Base-by-base conservation (phyloP, 306 rosid species). In the Quercus parvula region DNA sequence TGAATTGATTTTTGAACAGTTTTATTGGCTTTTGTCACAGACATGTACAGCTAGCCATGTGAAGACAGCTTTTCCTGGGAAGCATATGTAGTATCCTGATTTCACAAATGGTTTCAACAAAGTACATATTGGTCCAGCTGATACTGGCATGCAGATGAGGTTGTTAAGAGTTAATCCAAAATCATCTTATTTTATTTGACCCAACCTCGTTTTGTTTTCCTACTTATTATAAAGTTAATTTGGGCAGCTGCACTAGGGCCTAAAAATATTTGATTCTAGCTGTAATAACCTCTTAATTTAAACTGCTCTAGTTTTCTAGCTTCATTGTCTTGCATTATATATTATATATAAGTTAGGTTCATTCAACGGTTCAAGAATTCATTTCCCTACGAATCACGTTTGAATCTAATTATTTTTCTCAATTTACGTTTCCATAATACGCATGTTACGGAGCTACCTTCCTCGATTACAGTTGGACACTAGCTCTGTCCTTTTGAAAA, bases 101-200 rank as follows among this genome's bases (percentile, higher is more conserved):
- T 61, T 71, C 81, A 71, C 62, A 38, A 63, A 78, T 68, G 77
- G 77, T 33, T 76, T 66, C 64, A 82, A 79, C 77, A 56, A 75
- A 87, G 97, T 91, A 88, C 86, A 92, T 89, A 90, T 81, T 87
- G 83, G 88, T 75, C 80, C 83, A 85, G 87, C 85, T 82, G 89
- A 85, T 88, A 83, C 87, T 71, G 82, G 87, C 73, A 57, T 70
- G 83, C 79, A 75, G 85, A 73, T 77, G 72, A 76, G 87, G 24
- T 83, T 62, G 41, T 76, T 25, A 73, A 49, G 83, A 74, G 86
- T 87, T 83, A 8, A 79, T 82, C 86, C 80, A 77, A 85, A 87
- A 83, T 87, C 28, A 54, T 73, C 81, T 46, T 49, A 8, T 69
- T 80, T 78, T 78, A 76, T 83, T 68, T 86, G 81, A 75, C 49